A percentile compares a stretch with the other conserved stretches of the same genome.
phyloP scores from a whole-genome alignment of 805 yeast species.

The Danielozyma ontarioensis region DNA sequence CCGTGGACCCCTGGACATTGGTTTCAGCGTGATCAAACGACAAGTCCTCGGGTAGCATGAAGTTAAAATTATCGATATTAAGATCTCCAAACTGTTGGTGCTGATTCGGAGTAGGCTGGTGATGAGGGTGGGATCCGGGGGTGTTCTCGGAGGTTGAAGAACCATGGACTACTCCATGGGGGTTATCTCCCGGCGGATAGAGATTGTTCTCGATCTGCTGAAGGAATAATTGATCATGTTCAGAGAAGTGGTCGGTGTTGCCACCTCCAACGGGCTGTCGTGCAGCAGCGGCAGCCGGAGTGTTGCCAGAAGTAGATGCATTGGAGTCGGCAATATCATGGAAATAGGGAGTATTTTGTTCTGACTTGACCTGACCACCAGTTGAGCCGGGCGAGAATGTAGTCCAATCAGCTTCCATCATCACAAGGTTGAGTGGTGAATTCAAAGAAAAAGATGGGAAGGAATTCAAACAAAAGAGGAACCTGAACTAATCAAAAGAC shows the following conservation, averaged over 20 bases:
- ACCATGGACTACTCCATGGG: not conserved
- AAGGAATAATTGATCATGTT: conserved; percentile 8
- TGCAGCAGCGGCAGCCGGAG: not conserved
- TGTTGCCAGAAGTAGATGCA: not conserved
- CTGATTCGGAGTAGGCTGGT: no score
- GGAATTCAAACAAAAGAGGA: not conserved
- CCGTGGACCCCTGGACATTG: conserved; percentile 10
- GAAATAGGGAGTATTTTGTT: not conserved
- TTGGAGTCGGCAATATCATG: not conserved
- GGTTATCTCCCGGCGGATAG: conserved; percentile 2
- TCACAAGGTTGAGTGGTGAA: not conserved
- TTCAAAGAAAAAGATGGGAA: not conserved
- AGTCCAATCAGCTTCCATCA: not conserved
- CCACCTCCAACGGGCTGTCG: not conserved
- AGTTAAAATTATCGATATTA: not conserved
- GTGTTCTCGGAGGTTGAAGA: not conserved
- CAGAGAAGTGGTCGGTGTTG: not conserved
- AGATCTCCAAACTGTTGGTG: not conserved
- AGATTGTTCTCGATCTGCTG: conserved; percentile 6
- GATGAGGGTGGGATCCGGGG: not conserved
- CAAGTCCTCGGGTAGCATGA: not conserved
- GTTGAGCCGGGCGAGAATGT: not conserved
- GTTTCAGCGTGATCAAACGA: not conserved
- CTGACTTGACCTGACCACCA: not conserved
- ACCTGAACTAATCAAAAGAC: no score